Base-by-base conservation (phyloP, 768 basidiomycete species). In the Crucibulum laeve region DNA sequence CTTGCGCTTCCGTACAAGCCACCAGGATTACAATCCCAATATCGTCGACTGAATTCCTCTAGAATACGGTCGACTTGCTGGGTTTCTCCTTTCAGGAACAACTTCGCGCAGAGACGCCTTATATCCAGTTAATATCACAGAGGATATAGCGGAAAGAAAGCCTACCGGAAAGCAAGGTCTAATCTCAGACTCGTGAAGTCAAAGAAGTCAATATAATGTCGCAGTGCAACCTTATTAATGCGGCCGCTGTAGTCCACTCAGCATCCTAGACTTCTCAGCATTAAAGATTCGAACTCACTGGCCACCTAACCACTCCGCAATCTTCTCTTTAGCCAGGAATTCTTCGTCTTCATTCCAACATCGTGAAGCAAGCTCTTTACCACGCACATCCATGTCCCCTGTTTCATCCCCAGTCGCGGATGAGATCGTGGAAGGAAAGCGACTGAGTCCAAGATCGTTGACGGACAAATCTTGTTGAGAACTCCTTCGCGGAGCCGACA, bases 1-100 rank as follows among this genome's bases (percentile, higher is more conserved):
- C 93, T 87, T 5, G 91, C 76, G 57, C 82, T 89, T 34, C 90
- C 91, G 58, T 86, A 94, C n/a, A 89, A 53, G 18, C 78, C 77
- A 1, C 68, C 67, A 0, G 89, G 86, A 58, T 98, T 98, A 60
- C 91, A 92, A 34, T 92, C 84, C 80, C 84, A 96, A 61, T 91
- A 99, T 6, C 91, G 80, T 30, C 80, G 71, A 54, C 90, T 90
- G 54, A 99, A 97, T 49, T 83, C 84, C 47, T 91, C 92, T 4
- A 99, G 74, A 48, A 99, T 97, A 33, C 96, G 84, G 61, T 98
- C 96, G 33, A 99, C 87, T 66, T 98, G 94, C 58, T 99, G 96
- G 0, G 95, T 95, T 63, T 99, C 96, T 1, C 84, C 96, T 62
- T 92, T 94, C 46, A 99, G 76, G 60, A 79, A 97, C 2, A 99